These are phyloP conservation scores for Salmacisia buchloeana DNA, from an alignment of 1,284 basidiomycete genomes.

Conservation along the genomic window DNA sequence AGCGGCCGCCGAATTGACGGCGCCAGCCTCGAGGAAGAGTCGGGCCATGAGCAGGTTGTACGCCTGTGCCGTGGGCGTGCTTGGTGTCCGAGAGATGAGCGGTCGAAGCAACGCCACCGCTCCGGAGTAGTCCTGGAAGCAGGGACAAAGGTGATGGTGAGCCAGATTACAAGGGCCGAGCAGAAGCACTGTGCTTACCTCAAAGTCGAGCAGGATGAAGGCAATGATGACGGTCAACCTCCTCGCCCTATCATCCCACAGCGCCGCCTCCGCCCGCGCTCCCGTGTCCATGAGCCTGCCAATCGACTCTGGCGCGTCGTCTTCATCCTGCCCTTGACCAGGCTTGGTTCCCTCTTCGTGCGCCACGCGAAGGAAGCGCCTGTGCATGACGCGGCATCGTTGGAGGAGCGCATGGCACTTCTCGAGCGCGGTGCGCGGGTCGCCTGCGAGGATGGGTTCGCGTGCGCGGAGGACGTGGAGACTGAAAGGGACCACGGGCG, in stretches of 20 bases:
- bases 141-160: background rate
- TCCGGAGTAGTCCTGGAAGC: background rate
- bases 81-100: background rate
- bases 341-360: background rate
- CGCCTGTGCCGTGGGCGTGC: background rate
- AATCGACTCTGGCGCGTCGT: background rate
- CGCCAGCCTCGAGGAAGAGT: conserved; percentile 8
- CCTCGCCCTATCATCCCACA: conserved; percentile 17
- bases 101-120: conserved; percentile 16
- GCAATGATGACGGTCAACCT: conserved; percentile 18
- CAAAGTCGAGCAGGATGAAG: conserved; percentile 17
- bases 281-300: no score
- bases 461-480: conserved; percentile 17
- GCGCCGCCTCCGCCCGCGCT: background rate
- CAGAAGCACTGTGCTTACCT: conserved; percentile 11
- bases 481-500: conserved; percentile 16
- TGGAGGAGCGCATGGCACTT: conserved; percentile 10
- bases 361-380: background rate
- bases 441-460: conserved; percentile 11
- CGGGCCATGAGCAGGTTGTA: conserved; percentile 8
- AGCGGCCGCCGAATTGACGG: background rate
- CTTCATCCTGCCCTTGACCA: background rate
- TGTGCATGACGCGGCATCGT: conserved; percentile 12
- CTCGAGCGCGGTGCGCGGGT: conserved; percentile 9
- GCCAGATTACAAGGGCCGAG: conserved; percentile 12